phyloP scores from a whole-genome alignment of 2,329 filamentous ascomycete species.

The Alternaria dauci region DNA sequence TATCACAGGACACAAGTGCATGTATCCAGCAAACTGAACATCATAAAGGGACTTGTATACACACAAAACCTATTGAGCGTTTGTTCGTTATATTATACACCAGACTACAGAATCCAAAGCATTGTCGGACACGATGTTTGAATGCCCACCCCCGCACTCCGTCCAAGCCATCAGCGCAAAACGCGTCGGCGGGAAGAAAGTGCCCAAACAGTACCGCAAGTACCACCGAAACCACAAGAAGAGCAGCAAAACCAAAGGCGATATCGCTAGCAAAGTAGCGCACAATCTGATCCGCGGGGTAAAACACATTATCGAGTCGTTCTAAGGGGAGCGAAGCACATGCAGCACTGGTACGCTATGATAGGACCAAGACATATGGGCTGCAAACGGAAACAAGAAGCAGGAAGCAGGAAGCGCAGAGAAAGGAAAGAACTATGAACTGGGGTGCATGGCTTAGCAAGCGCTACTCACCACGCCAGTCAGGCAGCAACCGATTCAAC shows the following conservation, averaged over 20 bases:
- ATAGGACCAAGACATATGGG: background rate
- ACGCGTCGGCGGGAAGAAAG: slow-evolving; percentile 26
- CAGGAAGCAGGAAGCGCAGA: background rate
- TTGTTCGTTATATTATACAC: background rate
- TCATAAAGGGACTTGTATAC: background rate
- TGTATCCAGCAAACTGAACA: background rate
- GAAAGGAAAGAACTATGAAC: background rate
- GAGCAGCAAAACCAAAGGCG: slow-evolving; percentile 1
- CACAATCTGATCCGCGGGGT: slow-evolving; percentile 1
- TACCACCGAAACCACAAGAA: slow-evolving; percentile 16
- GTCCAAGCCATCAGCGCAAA: slow-evolving; percentile 24
- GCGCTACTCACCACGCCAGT: background rate
- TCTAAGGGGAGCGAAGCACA: background rate
- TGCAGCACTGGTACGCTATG: background rate
- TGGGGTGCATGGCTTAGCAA: background rate
- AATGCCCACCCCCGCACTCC: slow-evolving; percentile 27
- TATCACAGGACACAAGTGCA: background rate
- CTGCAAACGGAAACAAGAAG: background rate
- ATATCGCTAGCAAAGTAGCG: slow-evolving; percentile 12
- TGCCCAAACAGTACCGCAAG: slow-evolving; percentile 29
- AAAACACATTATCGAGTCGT: slow-evolving; percentile 9
- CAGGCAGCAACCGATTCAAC: background rate
- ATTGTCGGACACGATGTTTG: slow-evolving; percentile 2
- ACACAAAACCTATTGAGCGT: background rate
- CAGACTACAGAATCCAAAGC: background rate